Evolutionary conservation across 164 flowering plant species (phyloP).

Genomic region (Vitis riparia): DNA sequence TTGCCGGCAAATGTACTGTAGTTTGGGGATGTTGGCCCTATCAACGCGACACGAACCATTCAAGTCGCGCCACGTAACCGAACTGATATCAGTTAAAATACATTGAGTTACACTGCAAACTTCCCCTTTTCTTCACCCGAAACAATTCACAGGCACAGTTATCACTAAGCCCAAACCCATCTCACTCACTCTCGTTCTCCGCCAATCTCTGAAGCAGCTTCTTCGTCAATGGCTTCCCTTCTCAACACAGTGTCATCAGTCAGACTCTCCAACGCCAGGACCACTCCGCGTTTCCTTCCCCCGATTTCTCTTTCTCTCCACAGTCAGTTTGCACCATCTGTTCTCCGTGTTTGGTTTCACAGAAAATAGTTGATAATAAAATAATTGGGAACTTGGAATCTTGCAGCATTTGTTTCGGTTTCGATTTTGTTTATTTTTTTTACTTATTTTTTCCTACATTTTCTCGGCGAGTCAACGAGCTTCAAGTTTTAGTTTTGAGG

Average conservation of each 20-base stretch:
- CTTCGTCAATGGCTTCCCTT: conserved; percentile 45
- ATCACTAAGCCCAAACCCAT: background rate
- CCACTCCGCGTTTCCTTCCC: conserved; percentile 13
- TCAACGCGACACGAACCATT: too few species aligned
- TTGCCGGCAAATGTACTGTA: too few species aligned
- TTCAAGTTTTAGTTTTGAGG: background rate
- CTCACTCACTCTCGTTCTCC: too few species aligned
- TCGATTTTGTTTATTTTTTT: background rate
- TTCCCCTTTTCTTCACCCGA: too few species aligned
- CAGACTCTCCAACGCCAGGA: conserved; percentile 17
- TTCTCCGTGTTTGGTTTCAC: too few species aligned
- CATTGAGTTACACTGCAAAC: too few species aligned
- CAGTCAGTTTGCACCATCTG: conserved; percentile 27
- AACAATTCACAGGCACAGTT: too few species aligned
- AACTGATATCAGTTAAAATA: too few species aligned
- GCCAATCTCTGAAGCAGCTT: background rate
- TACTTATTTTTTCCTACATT: background rate
- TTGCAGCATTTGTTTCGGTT: background rate
- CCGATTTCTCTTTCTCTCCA: conserved; percentile 36
- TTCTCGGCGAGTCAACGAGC: conserved; percentile 1
- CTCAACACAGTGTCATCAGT: conserved; percentile 38
- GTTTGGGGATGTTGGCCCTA: too few species aligned
- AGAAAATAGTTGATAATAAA: background rate
- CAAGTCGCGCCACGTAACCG: too few species aligned
- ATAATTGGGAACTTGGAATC: too few species aligned